These are phyloP conservation scores for Metschnikowia continentalis DNA, from an alignment of 805 yeast species.

Conservation along the genomic window DNA sequence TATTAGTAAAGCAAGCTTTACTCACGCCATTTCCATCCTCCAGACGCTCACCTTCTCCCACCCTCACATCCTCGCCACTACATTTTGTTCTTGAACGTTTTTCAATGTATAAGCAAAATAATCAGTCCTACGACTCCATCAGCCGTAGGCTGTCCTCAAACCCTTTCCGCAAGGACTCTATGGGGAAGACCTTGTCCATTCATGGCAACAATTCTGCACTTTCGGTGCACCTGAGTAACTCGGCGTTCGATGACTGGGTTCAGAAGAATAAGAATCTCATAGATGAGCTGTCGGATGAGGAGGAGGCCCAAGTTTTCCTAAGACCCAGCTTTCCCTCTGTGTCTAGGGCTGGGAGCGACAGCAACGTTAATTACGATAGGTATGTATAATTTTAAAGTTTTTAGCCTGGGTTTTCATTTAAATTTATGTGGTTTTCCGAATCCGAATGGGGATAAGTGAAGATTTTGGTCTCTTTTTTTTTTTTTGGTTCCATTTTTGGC, in stretches of 20 bases:
- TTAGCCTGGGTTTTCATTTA: neutral
- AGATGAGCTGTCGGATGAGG: constrained; percentile 40
- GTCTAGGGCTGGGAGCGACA: constrained; percentile 34
- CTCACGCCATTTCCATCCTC: neutral
- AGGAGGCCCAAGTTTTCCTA: constrained; percentile 28
- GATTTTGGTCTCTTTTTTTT: too few relatives aligned
- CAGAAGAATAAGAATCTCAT: constrained; percentile 39
- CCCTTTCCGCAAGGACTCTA: constrained; percentile 51
- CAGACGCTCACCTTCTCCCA: neutral
- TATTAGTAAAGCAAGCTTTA: neutral
- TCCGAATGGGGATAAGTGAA: too few relatives aligned
- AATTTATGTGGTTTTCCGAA: too few relatives aligned
- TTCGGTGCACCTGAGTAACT: constrained; percentile 11
- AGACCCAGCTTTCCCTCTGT: constrained; percentile 25
- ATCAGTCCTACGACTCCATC: constrained; percentile 29
- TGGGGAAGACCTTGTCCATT: constrained; percentile 1
- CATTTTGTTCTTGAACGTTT: neutral
- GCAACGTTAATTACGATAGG: constrained; percentile 32
- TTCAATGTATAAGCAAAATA: constrained; percentile 41
- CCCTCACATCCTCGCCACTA: neutral
- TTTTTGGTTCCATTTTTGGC: too few relatives aligned
- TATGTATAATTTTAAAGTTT: constrained; percentile 18
- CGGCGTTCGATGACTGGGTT: constrained; percentile 57
- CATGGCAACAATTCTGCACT: constrained; percentile 4
- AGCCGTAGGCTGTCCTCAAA: constrained; percentile 55